Conservation (phyloP, 345 rosid species). For the Linum trigynum region DNA sequence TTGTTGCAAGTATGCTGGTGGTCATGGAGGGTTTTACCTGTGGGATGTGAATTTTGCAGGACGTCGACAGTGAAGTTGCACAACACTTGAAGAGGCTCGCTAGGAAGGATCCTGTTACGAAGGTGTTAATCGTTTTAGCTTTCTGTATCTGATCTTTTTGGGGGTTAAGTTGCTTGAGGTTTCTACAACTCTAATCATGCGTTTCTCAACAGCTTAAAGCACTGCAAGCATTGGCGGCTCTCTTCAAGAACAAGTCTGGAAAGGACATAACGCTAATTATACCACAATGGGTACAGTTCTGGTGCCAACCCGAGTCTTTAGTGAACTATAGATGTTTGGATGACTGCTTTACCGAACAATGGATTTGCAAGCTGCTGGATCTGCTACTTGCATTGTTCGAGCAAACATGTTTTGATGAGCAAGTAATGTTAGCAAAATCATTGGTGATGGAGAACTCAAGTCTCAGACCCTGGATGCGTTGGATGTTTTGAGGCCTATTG, state of each 20-base stretch:
- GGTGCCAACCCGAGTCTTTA: neutral
- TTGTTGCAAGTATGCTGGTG: neutral
- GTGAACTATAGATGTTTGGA: too few relatives aligned
- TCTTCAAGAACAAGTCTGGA: conserved; percentile 63
- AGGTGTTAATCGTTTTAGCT: conserved; percentile 29
- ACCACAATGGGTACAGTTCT: conserved; percentile 79
- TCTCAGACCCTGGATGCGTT: neutral
- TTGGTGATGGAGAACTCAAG: neutral
- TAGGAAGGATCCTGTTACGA: conserved; percentile 86
- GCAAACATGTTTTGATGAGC: neutral
- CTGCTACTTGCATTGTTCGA: neutral
- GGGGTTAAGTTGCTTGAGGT: neutral
- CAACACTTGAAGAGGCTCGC: conserved; percentile 78
- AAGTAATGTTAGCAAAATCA: neutral
- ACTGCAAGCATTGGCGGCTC: conserved; percentile 46
- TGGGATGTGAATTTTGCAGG: conserved; percentile 32
- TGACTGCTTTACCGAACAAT: too few relatives aligned
- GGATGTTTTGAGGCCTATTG: neutral
- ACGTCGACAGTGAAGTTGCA: conserved; percentile 66
- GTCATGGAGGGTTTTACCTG: neutral
- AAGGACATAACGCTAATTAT: conserved; percentile 54
- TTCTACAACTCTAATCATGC: conserved; percentile 3
- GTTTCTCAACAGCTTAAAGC: conserved; percentile 73
- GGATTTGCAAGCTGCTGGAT: neutral
- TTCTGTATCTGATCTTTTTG: neutral